Base-by-base conservation (phyloP, 805 yeast genomes). In the Hanseniaspora lindneri region DNA sequence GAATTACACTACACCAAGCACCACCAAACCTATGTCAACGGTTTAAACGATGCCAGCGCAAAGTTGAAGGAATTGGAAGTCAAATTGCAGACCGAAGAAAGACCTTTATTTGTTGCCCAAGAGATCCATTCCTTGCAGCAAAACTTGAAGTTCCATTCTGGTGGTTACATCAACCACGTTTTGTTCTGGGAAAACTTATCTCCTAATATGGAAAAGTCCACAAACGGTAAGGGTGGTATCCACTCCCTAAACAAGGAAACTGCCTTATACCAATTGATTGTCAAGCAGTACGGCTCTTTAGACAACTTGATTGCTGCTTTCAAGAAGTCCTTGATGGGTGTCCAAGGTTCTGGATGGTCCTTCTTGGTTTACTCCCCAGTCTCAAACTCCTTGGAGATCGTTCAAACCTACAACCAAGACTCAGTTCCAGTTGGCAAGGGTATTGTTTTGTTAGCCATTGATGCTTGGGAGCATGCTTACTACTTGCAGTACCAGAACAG, bases 381-480 rank as follows among this genome's bases (percentile, higher is more conserved):
- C 53, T 79, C 79, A 56, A 84, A 83, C 56, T 76, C 80, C 42
- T 64, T 86, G 57, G 94, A 83, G 55, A 81, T 86, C 49, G 80
- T 84, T 49, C 83, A 83, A 64, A 82, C 84, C 56, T 71, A 77
- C 56, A 86, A 86, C 73, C 96, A 86, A 69, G 95, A 86, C 67
- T 83, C 92, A 16, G 86, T 83, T 35, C 70, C 78, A 42, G 83
- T 84, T 42, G 63, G 75, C 9, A 58, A 56, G 29, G 72, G 76
- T 63, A 69, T 75, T 41, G 94, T 95, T 39, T 68, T 87, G 59
- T 74, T 87, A 50, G 95, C 95, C 48, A 83, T 86, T 62, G 96
- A 86, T 59, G 94, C 95, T 52, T 86, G 96, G 96, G 96, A 86
- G 68, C 96, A 86, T 62, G 95, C 96, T 49, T 86, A 86, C 74